Percentiles rank a stretch among this genome's conserved stretches.
These are phyloP conservation scores for Fusarium siculi DNA, from an alignment of 2,329 filamentous ascomycete species.

Conservation along the genomic window DNA sequence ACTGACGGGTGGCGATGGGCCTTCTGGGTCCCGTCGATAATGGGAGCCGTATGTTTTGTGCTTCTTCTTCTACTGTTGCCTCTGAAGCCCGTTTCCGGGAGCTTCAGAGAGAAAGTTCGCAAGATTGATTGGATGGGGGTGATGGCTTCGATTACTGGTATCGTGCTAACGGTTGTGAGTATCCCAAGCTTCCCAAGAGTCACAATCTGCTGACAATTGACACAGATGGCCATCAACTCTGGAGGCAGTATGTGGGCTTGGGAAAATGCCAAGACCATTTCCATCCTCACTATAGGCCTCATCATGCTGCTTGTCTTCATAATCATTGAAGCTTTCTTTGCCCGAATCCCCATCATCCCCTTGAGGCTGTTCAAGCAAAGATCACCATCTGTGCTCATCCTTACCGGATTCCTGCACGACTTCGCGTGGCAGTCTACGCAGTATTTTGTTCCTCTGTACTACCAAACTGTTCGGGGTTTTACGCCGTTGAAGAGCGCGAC, in stretches of 20 bases:
- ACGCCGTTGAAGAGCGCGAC: neutral
- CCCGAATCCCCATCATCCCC: constrained; percentile 81
- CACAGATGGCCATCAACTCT: neutral
- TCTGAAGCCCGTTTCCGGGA: neutral
- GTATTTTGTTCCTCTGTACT: neutral
- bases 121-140: constrained; percentile 6
- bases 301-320: constrained; percentile 71
- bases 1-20: neutral
- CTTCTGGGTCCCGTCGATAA: neutral
- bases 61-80: neutral
- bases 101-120: neutral
- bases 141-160: neutral
- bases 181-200: rapidly evolving
- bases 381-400: neutral
- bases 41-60: neutral
- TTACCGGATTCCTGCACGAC: neutral
- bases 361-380: neutral
- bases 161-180: neutral
- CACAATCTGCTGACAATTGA: rapidly evolving
- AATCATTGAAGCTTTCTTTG: constrained; percentile 75
- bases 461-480: neutral
- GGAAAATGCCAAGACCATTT: constrained; percentile 76
- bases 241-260: constrained; percentile 58
- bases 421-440: constrained; percentile 14
- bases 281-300: constrained; percentile 75